These are phyloP conservation scores for Vitis cinerea DNA, from an alignment of 164 flowering plant species.

Conservation along the genomic window DNA sequence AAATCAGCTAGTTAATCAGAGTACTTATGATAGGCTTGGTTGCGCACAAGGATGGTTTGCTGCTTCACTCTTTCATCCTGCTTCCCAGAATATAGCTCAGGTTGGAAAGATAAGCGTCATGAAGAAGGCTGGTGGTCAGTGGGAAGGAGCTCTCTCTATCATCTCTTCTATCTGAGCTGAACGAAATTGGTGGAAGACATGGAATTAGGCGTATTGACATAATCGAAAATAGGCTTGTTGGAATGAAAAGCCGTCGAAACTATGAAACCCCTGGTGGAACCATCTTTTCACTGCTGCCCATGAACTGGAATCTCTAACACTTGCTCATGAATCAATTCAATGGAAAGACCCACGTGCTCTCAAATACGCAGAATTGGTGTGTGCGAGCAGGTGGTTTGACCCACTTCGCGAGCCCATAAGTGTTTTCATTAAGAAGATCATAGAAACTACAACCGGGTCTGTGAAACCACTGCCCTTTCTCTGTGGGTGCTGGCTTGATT, in stretches of 20 bases:
- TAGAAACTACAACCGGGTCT: conserved; percentile 79
- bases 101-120: too few species aligned
- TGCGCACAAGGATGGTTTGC: conserved; percentile 13
- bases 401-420: conserved; percentile 87
- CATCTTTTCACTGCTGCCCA: conserved; percentile 72
- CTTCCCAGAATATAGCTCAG: not conserved
- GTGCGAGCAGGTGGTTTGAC: conserved; percentile 97
- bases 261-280: conserved; percentile 99
- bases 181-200: conserved; percentile 82
- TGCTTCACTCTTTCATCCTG: conserved; percentile 10
- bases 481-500: too few species aligned
- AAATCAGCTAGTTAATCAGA: conserved; percentile 44
- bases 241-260: conserved; percentile 97
- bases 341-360: conserved; percentile 74
- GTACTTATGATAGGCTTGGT: conserved; percentile 6
- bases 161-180: conserved; percentile 65
- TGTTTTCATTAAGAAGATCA: conserved; percentile 84
- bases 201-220: conserved; percentile 89
- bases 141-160: conserved; percentile 81
- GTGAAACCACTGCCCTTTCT: conserved; percentile 33
- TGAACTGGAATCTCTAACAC: conserved; percentile 87
- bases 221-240: conserved; percentile 93
- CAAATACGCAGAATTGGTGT: conserved; percentile 92
- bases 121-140: conserved; percentile 43
- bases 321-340: conserved; percentile 85